phyloP scores from a whole-genome alignment of 202 grass and related monocot genomes.

The Elaeis oleifera region DNA sequence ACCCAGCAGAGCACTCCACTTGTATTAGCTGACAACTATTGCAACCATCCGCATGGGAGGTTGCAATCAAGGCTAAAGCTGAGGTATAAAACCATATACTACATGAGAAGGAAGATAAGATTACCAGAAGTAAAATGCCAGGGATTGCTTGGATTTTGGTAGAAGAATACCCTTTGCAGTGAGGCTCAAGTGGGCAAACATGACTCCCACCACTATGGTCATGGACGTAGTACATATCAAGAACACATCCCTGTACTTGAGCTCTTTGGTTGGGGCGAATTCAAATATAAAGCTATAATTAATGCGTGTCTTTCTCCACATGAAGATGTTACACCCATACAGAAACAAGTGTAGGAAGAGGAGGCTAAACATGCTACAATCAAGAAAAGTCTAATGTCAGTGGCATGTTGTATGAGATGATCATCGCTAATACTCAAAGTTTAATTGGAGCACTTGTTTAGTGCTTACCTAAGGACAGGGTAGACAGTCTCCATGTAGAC shows the following conservation, averaged over 20 bases:
- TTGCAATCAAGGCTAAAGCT: too few species aligned
- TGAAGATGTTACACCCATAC: conserved; percentile 65
- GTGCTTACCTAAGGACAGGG: conserved; percentile 52
- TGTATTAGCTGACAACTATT: too few species aligned
- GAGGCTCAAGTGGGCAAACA: conserved; percentile 59
- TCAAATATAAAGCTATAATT: conserved; percentile 82
- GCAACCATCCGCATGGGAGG: too few species aligned
- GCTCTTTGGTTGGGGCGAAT: conserved; percentile 34
- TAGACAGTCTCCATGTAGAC: conserved; percentile 80
- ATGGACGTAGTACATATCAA: conserved; percentile 49
- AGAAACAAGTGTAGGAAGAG: conserved; percentile 75
- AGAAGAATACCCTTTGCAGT: conserved; percentile 33
- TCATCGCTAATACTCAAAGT: background rate
- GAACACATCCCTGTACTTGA: conserved; percentile 55
- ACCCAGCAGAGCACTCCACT: too few species aligned
- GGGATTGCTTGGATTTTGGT: conserved; percentile 50
- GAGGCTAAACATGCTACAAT: conserved; percentile 66
- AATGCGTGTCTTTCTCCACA: conserved; percentile 63
- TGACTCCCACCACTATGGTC: conserved; percentile 42
- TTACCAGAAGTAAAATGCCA: conserved; percentile 58
- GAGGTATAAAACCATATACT: too few species aligned
- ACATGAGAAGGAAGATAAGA: background rate
- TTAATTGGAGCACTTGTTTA: conserved; percentile 3
- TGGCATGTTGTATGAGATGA: background rate
- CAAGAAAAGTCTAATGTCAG: conserved; percentile 21